These are phyloP conservation scores for Coemansia pectinata DNA, from an alignment of 192 early-diverging fungal species.

Conservation along the genomic window DNA sequence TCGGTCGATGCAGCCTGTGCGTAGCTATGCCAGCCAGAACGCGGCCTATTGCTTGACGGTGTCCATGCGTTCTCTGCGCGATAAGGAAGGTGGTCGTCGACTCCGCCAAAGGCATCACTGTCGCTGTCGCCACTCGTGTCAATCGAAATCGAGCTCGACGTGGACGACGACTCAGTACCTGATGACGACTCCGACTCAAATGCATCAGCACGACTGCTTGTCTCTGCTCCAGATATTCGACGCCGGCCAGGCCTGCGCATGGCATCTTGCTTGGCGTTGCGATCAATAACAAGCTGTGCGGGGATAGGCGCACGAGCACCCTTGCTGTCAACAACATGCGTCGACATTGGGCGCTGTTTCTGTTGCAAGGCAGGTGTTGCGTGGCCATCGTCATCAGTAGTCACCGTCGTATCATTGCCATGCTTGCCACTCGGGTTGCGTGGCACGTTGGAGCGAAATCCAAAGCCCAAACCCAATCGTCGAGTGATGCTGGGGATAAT, in stretches of 20 bases:
- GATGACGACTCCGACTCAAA: not conserved
- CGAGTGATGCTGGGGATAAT: conserved; percentile 49
- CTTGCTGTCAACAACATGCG: conserved; percentile 1
- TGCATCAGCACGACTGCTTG: not conserved
- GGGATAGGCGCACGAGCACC: conserved; percentile 25
- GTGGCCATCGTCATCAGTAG: conserved; percentile 25
- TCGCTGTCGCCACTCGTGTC: conserved; percentile 33
- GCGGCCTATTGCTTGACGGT: conserved; percentile 11
- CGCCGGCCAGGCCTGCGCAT: not conserved
- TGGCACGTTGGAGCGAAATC: conserved; percentile 22
- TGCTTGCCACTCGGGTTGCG: conserved; percentile 15
- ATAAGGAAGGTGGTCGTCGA: conserved; percentile 19
- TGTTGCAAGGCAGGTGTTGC: not conserved
- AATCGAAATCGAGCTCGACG: conserved; percentile 19
- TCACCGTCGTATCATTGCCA: not conserved
- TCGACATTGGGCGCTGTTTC: not conserved
- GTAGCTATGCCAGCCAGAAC: conserved; percentile 11
- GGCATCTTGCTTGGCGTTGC: not conserved
- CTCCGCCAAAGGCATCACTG: conserved; percentile 7
- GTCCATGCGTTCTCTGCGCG: conserved; percentile 10
- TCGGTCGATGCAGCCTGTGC: not conserved
- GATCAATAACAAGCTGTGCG: conserved; percentile 31
- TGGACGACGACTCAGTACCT: conserved; percentile 3
- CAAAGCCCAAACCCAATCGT: conserved; percentile 47
- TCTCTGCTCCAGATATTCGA: not conserved